Percentiles rank a stretch among this genome's conserved stretches.
phyloP scores from a whole-genome alignment of 805 yeast genomes.

The Helenozyma rhizophorensis region DNA sequence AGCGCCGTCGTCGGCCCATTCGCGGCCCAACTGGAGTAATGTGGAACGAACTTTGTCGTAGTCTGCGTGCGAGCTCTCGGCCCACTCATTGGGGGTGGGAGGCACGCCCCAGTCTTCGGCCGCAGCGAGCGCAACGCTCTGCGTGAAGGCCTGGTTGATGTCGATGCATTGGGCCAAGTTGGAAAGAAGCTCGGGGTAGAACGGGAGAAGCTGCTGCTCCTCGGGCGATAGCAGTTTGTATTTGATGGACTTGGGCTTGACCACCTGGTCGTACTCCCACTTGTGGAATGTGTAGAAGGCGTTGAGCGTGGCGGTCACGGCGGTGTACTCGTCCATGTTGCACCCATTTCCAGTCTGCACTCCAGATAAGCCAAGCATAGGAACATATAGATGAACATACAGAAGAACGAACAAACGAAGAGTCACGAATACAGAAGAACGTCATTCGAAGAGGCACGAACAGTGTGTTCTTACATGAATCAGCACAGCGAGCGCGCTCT shows the following conservation, averaged over 20 bases:
- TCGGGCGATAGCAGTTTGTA: constrained; percentile 26
- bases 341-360: neutral
- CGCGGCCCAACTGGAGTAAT: constrained; percentile 54
- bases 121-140: constrained; percentile 37
- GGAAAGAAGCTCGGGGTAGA: constrained; percentile 43
- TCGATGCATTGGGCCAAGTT: constrained; percentile 40
- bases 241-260: constrained; percentile 29
- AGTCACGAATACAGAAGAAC: too few relatives aligned
- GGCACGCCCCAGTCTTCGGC: constrained; percentile 50
- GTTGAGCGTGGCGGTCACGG: constrained; percentile 34
- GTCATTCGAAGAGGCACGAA: too few relatives aligned
- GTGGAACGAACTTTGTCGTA: constrained; percentile 55
- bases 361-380: too few relatives aligned
- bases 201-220: constrained; percentile 44
- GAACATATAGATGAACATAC: too few relatives aligned
- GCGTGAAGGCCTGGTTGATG: constrained; percentile 42
- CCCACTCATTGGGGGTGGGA: constrained; percentile 38
- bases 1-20: constrained; percentile 56
- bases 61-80: constrained; percentile 36
- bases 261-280: constrained; percentile 29
- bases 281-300: constrained; percentile 30
- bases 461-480: too few relatives aligned
- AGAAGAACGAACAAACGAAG: too few relatives aligned
- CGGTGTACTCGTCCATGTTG: constrained; percentile 26
- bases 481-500: too few relatives aligned